phyloP scores from a whole-genome alignment of 75 land plant genomes.

The Pinus albicaulis region DNA sequence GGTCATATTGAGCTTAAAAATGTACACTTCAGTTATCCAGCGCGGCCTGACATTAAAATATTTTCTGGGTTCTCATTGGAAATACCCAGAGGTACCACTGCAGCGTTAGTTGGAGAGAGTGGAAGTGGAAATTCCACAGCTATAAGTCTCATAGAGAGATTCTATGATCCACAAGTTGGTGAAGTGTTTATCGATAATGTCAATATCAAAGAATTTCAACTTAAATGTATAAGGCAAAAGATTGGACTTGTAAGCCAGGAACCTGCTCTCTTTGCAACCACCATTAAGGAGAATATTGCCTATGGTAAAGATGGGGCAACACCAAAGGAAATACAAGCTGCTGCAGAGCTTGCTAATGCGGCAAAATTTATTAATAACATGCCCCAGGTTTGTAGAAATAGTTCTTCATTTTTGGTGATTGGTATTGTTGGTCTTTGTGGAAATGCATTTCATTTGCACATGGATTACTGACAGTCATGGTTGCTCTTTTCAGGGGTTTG shows the following conservation, averaged over 20 bases:
- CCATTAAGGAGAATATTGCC: conserved; percentile 85
- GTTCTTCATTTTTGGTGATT: conserved; percentile 9
- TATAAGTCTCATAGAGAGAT: conserved; percentile 90
- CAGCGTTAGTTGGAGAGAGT: conserved; percentile 94
- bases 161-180: conserved; percentile 91
- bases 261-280: conserved; percentile 77
- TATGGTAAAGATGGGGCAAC: conserved; percentile 95
- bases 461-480: too few species aligned
- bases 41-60: too few species aligned
- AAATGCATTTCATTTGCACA: too few species aligned
- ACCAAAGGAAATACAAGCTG: conserved; percentile 70
- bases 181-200: conserved; percentile 85
- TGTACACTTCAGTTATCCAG: too few species aligned
- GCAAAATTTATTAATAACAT: conserved; percentile 81
- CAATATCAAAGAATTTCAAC: conserved; percentile 72
- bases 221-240: conserved; percentile 81
- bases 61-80: conserved; percentile 62
- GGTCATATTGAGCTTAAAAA: too few species aligned
- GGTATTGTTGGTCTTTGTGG: too few species aligned
- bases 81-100: conserved; percentile 48
- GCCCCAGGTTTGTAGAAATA: conserved; percentile 62
- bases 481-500: too few species aligned
- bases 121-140: conserved; percentile 98
- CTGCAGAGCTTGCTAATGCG: conserved; percentile 91
- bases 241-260: conserved; percentile 98